phyloP scores from a whole-genome alignment of 371 early-diverging fungal species.

The Mortierella sp. region DNA sequence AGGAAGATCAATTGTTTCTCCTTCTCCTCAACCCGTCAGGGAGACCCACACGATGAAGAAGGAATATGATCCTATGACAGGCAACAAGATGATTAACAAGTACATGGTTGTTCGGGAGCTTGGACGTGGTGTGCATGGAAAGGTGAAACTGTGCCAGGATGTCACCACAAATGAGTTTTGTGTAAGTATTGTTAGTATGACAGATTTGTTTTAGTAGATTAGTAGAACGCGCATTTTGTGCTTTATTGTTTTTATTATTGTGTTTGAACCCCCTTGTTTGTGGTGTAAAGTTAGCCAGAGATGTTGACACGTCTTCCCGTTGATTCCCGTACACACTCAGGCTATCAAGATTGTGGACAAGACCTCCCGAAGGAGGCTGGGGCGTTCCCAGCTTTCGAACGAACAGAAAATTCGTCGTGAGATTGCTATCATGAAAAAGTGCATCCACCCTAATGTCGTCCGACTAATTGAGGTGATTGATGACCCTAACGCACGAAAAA shows the following conservation, averaged over 20 bases:
- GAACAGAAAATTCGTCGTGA: conserved; percentile 93
- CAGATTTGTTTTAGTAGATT: not conserved
- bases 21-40: conserved; percentile 63
- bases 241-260: conserved; percentile 1
- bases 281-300: conserved; percentile 1
- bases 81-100: conserved; percentile 93
- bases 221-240: not conserved
- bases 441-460: conserved; percentile 93
- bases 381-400: conserved; percentile 70
- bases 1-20: conserved; percentile 31
- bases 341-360: conserved; percentile 91
- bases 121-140: conserved; percentile 97
- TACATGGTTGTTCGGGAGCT: conserved; percentile 92
- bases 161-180: conserved; percentile 80
- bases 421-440: conserved; percentile 96
- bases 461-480: conserved; percentile 93
- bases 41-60: conserved; percentile 85
- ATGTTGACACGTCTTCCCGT: conserved; percentile 7
- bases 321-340: conserved; percentile 54
- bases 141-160: conserved; percentile 92
- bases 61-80: conserved; percentile 85
- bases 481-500: conserved; percentile 89
- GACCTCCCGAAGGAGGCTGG: conserved; percentile 74
- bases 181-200: conserved; percentile 62
- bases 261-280: conserved; percentile 14